These are phyloP conservation scores for Naganishia vishniacii DNA, from an alignment of 768 basidiomycete genomes.

Conservation along the genomic window DNA sequence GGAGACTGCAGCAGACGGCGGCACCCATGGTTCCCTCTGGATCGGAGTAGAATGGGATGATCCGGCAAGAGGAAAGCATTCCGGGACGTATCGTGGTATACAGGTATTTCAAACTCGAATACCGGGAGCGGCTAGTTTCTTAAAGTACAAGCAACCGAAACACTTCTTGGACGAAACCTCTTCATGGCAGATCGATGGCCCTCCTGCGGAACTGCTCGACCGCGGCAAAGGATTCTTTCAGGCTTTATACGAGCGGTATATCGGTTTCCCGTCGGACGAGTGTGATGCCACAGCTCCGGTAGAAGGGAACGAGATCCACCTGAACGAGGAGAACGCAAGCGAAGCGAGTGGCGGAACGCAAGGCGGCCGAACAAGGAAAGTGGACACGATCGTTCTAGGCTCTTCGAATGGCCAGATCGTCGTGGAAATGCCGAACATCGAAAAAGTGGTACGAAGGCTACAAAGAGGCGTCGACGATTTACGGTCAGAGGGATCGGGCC, in stretches of 20 bases:
- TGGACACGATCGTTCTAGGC: constrained; percentile 59
- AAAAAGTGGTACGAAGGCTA: constrained; percentile 48
- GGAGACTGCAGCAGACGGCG: neutral
- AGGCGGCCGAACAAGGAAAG: neutral
- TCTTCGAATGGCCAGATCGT: constrained; percentile 76
- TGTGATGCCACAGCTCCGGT: no score
- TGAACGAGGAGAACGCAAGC: no score
- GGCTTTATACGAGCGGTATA: constrained; percentile 71
- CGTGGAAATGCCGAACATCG: constrained; percentile 77
- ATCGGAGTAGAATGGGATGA: constrained; percentile 99
- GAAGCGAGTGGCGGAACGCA: no score
- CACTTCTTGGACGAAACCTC: neutral
- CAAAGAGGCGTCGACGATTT: neutral
- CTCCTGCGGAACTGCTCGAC: constrained; percentile 11
- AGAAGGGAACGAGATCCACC: no score
- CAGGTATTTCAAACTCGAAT: constrained; percentile 60
- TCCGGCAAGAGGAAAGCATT: constrained; percentile 74
- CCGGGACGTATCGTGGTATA: constrained; percentile 70
- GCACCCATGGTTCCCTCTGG: constrained; percentile 54
- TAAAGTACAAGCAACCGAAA: constrained; percentile 29
- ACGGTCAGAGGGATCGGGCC: constrained; percentile 55
- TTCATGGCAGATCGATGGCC: neutral
- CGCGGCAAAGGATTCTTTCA: constrained; percentile 59
- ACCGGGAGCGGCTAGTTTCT: constrained; percentile 38
- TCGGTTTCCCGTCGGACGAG: constrained; percentile 10